A percentile compares a stretch with the other conserved stretches of the same genome.
Evolutionary conservation across 768 basidiomycete genomes (phyloP).

Genomic region (Rhizopogon vinicolor): DNA sequence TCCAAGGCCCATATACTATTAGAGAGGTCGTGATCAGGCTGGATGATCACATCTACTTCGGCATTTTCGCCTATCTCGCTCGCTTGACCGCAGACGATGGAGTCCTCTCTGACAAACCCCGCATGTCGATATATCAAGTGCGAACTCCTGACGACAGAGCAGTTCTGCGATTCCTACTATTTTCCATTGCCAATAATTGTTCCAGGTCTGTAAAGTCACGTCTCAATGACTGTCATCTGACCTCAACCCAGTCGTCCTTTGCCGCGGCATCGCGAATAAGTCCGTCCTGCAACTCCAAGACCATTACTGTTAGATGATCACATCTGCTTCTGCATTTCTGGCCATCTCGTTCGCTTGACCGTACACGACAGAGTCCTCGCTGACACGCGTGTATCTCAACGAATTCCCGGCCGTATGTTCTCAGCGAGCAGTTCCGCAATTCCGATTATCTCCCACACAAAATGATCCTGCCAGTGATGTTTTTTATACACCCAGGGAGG

Average conservation of each 20-base stretch:
- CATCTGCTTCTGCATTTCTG: conserved; percentile 76
- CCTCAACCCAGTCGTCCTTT: conserved; percentile 22
- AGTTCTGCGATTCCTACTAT: too few species aligned
- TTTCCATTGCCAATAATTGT: too few species aligned
- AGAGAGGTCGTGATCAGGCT: conserved; percentile 92
- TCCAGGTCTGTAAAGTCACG: conserved; percentile 30
- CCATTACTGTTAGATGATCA: conserved; percentile 79
- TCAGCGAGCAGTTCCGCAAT: too few species aligned
- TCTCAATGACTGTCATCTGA: conserved; percentile 12
- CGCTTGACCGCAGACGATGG: conserved; percentile 94
- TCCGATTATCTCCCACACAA: too few species aligned
- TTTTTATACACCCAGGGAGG: conserved; percentile 73
- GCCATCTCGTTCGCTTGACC: conserved; percentile 23
- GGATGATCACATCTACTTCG: conserved; percentile 92
- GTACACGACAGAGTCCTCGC: too few species aligned
- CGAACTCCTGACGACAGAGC: too few species aligned
- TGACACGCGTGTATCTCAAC: too few species aligned
- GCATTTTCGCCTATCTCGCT: conserved; percentile 41
- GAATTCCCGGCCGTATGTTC: too few species aligned
- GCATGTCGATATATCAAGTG: conserved; percentile 20
- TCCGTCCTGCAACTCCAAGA: too few species aligned
- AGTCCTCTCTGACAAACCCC: conserved; percentile 95
- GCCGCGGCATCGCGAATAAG: too few species aligned
- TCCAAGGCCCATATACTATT: conserved; percentile 48
- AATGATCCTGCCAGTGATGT: too few species aligned